Evolutionary conservation across 371 early-diverging fungal species (phyloP), one percentile per base, ranked within the genome.

Genomic region (Antonospora locustae): DNA sequence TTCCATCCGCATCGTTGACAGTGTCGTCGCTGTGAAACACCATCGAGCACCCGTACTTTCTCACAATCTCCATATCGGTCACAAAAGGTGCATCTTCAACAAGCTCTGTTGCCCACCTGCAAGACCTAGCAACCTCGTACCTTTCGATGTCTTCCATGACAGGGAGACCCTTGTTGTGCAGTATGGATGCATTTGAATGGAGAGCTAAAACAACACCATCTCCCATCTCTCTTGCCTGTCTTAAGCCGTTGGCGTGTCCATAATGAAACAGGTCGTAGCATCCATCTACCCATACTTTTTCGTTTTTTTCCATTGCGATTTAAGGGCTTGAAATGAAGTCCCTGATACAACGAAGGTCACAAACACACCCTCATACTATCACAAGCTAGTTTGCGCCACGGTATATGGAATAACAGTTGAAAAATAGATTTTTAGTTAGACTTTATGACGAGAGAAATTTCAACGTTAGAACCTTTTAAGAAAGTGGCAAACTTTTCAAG

Each of bases 21-120:
- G 87, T 84, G 71, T 90, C 92, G 60, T 90, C 88, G 16, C 90
- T 90, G 58, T 91, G 92, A 1, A 88, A 87, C 62, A 86, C 86
- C 64, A 83, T 85, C 74, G 87, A 88, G 61, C 84, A 82, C 58
- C 84, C 68, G 76, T 84, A 82, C 58, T 80, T 64, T 67, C 84
- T 82, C 60, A 90, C 74, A 38, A 79, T 66, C 66, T 86, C 87
- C 34, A 88, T 73, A 7, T 80, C 76, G 34, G 90, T 89, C 56
- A 83, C 77, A 72, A 88, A 93, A 3, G 94, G 94, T 14, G 90
- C 90, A 56, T 90, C 76, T 47, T 76, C 78, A 11, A 88, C 88
- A 0, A 91, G 84, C 61, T 84, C 80, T 69, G 91, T 90, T 0
- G 80, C 90, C 90, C 90, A 91, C 67, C 87, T 89, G 78, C 92